Percentiles rank a stretch among this genome's conserved stretches.
Conservation (phyloP, 1,139 yeast genomes). For the Magnusiomyces suaveolens region DNA sequence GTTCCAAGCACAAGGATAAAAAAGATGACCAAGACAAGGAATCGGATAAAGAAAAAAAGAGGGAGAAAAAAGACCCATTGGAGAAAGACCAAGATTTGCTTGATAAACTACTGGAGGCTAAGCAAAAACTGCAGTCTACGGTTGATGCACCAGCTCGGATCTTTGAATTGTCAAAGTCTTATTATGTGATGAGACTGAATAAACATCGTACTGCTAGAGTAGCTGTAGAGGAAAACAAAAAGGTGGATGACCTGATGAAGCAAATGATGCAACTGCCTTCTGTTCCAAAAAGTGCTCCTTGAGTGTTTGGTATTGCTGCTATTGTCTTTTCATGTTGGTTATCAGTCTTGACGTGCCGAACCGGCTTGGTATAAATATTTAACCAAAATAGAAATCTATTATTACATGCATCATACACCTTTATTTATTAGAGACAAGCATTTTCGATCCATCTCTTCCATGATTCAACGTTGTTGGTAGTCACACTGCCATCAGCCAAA, state of each 20-base stretch:
- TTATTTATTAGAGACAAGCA: conserved; percentile 47
- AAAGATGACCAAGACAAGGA: conserved; percentile 19
- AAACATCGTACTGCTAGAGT: conserved; percentile 33
- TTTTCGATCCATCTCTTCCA: conserved; percentile 81
- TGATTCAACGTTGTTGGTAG: conserved; percentile 41
- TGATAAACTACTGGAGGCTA: conserved; percentile 18
- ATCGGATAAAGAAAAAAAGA: conserved; percentile 20
- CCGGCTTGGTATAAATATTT: too few relatives aligned
- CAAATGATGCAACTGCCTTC: conserved; percentile 46
- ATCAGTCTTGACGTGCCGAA: too few relatives aligned
- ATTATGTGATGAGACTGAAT: conserved; percentile 45
- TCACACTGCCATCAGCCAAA: conserved; percentile 61
- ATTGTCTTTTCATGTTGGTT: too few relatives aligned
- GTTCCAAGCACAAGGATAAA: conserved; percentile 26
- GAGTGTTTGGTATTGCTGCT: too few relatives aligned
- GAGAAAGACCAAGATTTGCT: conserved; percentile 18
- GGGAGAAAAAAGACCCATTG: conserved; percentile 5
- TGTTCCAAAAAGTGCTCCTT: conserved; percentile 37
- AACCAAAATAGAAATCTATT: too few relatives aligned
- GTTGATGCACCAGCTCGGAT: conserved; percentile 37
- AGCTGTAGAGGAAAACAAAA: conserved; percentile 30
- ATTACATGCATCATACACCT: too few relatives aligned
- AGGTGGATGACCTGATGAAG: conserved; percentile 36
- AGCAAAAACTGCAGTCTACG: conserved; percentile 19
- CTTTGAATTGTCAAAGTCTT: conserved; percentile 43